Conservation (phyloP, 441 rosid species). For the Syzygium syzygioides region DNA sequence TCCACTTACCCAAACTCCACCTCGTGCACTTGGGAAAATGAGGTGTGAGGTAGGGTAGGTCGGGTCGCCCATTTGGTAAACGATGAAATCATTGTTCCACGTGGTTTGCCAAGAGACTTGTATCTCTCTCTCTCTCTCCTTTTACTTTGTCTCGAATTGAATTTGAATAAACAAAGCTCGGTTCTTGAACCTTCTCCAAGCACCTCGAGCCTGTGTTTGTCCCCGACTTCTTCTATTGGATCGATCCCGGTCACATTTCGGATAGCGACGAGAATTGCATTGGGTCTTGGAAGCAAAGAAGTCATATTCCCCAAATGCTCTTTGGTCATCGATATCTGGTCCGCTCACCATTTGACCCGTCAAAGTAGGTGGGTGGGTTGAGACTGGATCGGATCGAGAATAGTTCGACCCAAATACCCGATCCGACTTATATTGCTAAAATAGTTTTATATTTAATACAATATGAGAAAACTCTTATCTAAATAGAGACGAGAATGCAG, state of each 20-base stretch:
- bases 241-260: not conserved
- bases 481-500: no score
- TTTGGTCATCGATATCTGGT: fast-evolving
- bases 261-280: not conserved
- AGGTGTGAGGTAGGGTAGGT: not conserved
- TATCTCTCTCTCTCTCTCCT: not conserved
- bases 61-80: not conserved
- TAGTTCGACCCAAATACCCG: no score
- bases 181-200: fast-evolving
- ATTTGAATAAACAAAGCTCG: not conserved
- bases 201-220: not conserved
- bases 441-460: no score
- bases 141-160: not conserved
- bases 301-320: not conserved
- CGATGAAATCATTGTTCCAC: not conserved
- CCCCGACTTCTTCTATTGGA: fast-evolving
- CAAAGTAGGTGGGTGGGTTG: no score
- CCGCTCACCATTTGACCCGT: no score
- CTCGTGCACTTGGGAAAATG: not conserved
- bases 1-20: not conserved
- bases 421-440: no score
- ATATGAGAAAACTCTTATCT: no score
- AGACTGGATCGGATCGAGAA: no score
- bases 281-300: fast-evolving
- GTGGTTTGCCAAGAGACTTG: not conserved